Conservation (phyloP, 1,284 basidiomycete genomes). For the Tranzscheliella williamsii region DNA sequence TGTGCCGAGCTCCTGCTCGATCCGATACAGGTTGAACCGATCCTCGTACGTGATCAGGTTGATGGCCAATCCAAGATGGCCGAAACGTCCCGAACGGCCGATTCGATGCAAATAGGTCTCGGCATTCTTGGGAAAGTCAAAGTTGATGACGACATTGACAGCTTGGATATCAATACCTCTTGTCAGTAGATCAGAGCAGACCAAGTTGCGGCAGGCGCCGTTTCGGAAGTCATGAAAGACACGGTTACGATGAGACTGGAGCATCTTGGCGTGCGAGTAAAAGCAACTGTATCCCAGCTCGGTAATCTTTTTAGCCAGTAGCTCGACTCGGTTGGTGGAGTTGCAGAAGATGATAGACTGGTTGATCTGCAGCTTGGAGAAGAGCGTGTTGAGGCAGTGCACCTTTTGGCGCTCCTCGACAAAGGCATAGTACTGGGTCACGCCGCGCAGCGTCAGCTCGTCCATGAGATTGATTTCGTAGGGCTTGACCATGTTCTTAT, state of each 20-base stretch:
- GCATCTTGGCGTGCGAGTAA: conserved; percentile 99
- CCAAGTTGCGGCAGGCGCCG: conserved; percentile 95
- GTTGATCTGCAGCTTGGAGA: conserved; percentile 99
- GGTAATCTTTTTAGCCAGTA: conserved; percentile 97
- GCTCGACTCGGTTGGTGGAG: conserved; percentile 98
- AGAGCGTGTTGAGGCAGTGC: conserved; percentile 95
- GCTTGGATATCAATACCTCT: conserved; percentile 99
- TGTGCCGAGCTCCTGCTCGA: conserved; percentile 96
- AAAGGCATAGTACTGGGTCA: conserved; percentile 98
- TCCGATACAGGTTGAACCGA: conserved; percentile 93
- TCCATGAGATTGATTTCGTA: conserved; percentile 99
- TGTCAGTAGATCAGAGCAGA: conserved; percentile 91
- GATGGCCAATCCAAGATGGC: conserved; percentile 94
- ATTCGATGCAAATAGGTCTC: conserved; percentile 98
- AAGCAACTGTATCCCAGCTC: conserved; percentile 99
- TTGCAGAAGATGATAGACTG: conserved; percentile 99
- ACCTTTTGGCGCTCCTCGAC: conserved; percentile 99
- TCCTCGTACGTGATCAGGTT: conserved; percentile 87
- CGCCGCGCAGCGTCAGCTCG: conserved; percentile 95
- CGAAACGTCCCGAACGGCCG: conserved; percentile 94
- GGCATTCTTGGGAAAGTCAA: conserved; percentile 97
- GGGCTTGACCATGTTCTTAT: conserved; percentile 95
- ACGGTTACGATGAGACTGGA: conserved; percentile 95
- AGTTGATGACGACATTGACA: conserved; percentile 99
- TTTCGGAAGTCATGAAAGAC: conserved; percentile 99